Percentiles rank a stretch among this genome's conserved stretches.
Conservation (phyloP, 2,329 filamentous ascomycete species). For the Pleomassaria siparia region DNA sequence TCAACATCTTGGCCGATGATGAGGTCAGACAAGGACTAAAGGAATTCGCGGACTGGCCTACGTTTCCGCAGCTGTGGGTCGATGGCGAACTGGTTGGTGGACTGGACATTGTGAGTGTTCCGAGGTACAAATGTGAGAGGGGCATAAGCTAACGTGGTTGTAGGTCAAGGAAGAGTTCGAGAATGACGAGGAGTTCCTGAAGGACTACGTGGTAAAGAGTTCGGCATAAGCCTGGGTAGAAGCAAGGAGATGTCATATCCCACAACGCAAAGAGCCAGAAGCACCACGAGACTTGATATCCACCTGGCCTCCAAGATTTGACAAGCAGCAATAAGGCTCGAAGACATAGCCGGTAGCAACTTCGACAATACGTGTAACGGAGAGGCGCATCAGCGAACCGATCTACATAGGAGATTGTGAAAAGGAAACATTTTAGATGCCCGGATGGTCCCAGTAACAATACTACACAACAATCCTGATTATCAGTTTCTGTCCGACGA, state of each 20-base stretch:
- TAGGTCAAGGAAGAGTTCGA: slow-evolving; percentile 93
- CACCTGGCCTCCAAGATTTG: not conserved
- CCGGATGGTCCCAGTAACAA: too few species aligned
- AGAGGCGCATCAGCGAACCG: too few species aligned
- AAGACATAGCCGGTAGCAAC: too few species aligned
- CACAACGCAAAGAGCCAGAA: not conserved
- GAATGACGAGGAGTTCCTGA: slow-evolving; percentile 80
- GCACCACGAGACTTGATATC: not conserved
- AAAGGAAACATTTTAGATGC: too few species aligned
- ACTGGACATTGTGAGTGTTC: slow-evolving; percentile 81
- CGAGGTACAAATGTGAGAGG: not conserved
- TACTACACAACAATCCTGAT: too few species aligned
- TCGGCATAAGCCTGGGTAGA: not conserved
- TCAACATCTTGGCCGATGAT: slow-evolving; percentile 97
- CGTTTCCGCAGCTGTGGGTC: slow-evolving; percentile 93
- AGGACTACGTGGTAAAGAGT: slow-evolving; percentile 60
- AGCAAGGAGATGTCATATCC: not conserved
- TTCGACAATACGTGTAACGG: too few species aligned
- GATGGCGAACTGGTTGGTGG: slow-evolving; percentile 89
- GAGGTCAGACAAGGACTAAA: slow-evolving; percentile 96
- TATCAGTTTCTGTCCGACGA: too few species aligned
- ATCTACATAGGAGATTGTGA: too few species aligned
- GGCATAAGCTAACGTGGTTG: slow-evolving; percentile 22
- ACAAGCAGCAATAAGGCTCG: too few species aligned
- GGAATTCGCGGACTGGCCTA: slow-evolving; percentile 98